Base-by-base conservation (phyloP, 1,284 basidiomycete genomes). In the Phylloboletellus chloephorus region DNA sequence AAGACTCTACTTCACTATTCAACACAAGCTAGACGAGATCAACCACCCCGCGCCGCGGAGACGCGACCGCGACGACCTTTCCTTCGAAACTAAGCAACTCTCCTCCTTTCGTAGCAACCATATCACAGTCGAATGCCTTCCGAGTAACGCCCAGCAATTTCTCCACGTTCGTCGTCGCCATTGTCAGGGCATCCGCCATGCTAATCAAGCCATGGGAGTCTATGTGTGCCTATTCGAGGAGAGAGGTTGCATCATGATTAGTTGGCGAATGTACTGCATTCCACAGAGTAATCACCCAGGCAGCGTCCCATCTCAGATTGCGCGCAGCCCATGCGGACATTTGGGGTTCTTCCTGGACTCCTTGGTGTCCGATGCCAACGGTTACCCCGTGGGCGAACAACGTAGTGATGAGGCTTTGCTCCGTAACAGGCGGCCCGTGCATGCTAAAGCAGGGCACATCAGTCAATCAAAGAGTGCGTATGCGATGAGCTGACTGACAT, bases 341-440 rank as follows among this genome's bases (percentile, higher is more conserved):
- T 4, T 19, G n/a, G 0, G 47, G 22, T 0, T 30, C 20, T 24
- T 56, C 58, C 2, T 21, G 4, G 1, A 45, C 20, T 66, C 71
- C 39, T 58, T 59, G 40, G 72, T 67, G 41, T 35, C 82, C 82
- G 31, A 94, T 63, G 1, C 79, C 91, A 32, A 93, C 84, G 1
- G 72, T 79, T 16, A 94, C 82, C 26, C 82, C 82, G 38, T 82
- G 74, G 3, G 67, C 61, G 17, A 82, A 64, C 10, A 95, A 69
- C 36, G 70, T 70, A 7, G 73, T 66, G n/a, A 88, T 67, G 2
- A 81, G 73, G 24, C 76, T 87, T 31, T 83, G 71, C 37, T 72
- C 66, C 9, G 78, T 77, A 7, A 93, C 59, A 2, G 89, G 90
- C 0, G 84, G 86, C 1, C 89, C 90, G 21, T 82, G 69, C 1